Evolutionary conservation across 495 filamentous ascomycete genomes (phyloP).

Genomic region (Chaetomidium leptoderma): DNA sequence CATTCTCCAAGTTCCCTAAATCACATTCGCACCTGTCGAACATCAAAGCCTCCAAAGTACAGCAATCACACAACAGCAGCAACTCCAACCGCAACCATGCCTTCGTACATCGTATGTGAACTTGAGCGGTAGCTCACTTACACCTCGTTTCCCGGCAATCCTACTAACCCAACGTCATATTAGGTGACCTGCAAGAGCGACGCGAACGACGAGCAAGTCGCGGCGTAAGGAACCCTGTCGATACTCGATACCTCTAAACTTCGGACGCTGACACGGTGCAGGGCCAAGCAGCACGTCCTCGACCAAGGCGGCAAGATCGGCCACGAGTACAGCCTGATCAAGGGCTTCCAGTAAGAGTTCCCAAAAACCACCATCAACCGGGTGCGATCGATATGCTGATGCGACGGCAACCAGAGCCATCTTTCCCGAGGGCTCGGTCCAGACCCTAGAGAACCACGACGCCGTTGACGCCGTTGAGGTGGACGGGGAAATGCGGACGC

Average conservation of each 20-base stretch:
- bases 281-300: slow-evolving; percentile 66
- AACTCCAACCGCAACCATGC: slow-evolving; percentile 48
- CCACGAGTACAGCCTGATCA: slow-evolving; percentile 80
- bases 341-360: slow-evolving; percentile 76
- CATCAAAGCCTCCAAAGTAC: too few species aligned
- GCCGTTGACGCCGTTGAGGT: slow-evolving; percentile 68
- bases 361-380: not conserved
- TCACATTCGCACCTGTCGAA: not conserved
- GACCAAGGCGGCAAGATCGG: slow-evolving; percentile 75
- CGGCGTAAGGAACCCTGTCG: slow-evolving; percentile 47
- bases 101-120: slow-evolving; percentile 63
- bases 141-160: not conserved
- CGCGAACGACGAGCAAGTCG: slow-evolving; percentile 56
- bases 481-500: slow-evolving; percentile 66
- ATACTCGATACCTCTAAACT: not conserved
- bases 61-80: not conserved
- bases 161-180: slow-evolving; percentile 18
- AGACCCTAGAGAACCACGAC: slow-evolving; percentile 57
- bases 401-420: slow-evolving; percentile 54
- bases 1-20: not conserved
- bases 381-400: slow-evolving; percentile 1
- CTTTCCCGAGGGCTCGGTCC: slow-evolving; percentile 62
- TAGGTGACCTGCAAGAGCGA: slow-evolving; percentile 79
- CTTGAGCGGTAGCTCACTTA: not conserved
- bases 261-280: slow-evolving; percentile 31